Conservation (phyloP, 2,329 filamentous ascomycete species). For the Pleoardoris graminearum region DNA sequence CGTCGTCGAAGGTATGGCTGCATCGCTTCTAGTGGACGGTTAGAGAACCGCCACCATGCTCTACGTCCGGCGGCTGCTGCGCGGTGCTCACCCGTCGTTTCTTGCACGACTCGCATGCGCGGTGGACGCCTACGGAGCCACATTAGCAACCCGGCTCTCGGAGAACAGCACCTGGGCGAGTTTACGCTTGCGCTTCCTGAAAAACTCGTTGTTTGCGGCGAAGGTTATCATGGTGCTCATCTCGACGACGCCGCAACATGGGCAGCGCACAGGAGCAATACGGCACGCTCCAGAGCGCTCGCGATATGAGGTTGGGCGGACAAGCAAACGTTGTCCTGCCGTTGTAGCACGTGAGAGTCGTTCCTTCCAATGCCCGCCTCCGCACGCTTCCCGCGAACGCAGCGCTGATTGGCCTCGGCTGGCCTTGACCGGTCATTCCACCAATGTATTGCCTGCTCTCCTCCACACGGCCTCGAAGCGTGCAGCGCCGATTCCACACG, state of each 20-base stretch:
- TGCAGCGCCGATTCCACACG: slow-evolving; percentile 10
- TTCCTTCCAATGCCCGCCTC: slow-evolving; percentile 21
- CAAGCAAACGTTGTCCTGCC: slow-evolving; percentile 18
- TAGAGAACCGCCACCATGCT: slow-evolving; percentile 22
- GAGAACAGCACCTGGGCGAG: slow-evolving; percentile 15
- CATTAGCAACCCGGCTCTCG: slow-evolving; percentile 27
- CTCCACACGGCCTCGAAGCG: slow-evolving; percentile 15
- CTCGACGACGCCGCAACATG: slow-evolving; percentile 4
- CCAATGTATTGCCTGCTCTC: slow-evolving; percentile 14
- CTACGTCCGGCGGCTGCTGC: slow-evolving; percentile 6
- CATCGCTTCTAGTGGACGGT: slow-evolving; percentile 45
- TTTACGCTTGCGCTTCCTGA: slow-evolving; percentile 49
- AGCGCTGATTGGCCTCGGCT: slow-evolving; percentile 15
- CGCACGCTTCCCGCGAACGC: slow-evolving; percentile 22
- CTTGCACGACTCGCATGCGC: slow-evolving; percentile 51
- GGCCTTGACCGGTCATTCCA: slow-evolving; percentile 1
- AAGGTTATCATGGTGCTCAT: slow-evolving; percentile 52
- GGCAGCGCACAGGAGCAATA: slow-evolving; percentile 11
- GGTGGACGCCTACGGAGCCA: slow-evolving; percentile 41
- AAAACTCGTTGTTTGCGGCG: slow-evolving; percentile 51
- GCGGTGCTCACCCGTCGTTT: slow-evolving; percentile 44
- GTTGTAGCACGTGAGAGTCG: slow-evolving; percentile 25
- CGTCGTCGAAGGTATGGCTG: slow-evolving; percentile 47
- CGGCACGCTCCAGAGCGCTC: slow-evolving; percentile 21
- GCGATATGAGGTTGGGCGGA: slow-evolving; percentile 27